Percentiles rank a stretch among this genome's conserved stretches.
Evolutionary conservation across 805 yeast genomes (phyloP).

Genomic region (Yarrowia keelungensis): DNA sequence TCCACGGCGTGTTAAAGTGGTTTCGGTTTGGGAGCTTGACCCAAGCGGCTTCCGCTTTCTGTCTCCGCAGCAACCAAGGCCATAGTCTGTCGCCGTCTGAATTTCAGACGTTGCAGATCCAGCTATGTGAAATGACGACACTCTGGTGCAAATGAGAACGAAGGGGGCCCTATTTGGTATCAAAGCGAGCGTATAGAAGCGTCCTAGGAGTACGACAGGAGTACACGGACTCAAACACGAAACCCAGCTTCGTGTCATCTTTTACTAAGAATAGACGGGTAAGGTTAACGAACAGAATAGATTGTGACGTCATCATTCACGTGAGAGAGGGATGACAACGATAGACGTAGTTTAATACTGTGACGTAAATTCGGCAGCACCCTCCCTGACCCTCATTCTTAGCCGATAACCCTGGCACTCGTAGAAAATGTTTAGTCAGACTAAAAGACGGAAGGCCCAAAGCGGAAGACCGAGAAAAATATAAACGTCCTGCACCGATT

Average conservation of each 20-base stretch:
- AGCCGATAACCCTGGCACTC: neutral
- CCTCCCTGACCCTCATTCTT: neutral
- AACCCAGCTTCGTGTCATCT: slow-evolving; percentile 3
- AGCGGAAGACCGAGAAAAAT: neutral
- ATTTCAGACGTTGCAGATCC: slow-evolving; percentile 16
- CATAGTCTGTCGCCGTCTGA: neutral
- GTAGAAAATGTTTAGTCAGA: neutral
- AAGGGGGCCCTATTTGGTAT: neutral
- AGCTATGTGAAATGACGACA: slow-evolving; percentile 28
- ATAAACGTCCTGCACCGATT: neutral
- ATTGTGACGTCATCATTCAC: slow-evolving; percentile 11
- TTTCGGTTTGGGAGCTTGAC: neutral
- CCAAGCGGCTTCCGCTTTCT: slow-evolving; percentile 12
- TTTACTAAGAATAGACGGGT: neutral
- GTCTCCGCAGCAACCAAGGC: slow-evolving; percentile 19
- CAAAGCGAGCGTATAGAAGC: neutral
- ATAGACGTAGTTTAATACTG: neutral
- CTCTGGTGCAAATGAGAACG: neutral
- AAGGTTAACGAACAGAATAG: neutral
- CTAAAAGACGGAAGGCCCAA: neutral
- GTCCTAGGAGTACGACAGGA: slow-evolving; percentile 2
- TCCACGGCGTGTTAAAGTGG: neutral
- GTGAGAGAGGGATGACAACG: neutral
- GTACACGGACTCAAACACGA: neutral
- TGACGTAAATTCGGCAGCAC: slow-evolving; percentile 5